Evolutionary conservation across 306 rosid genomes (phyloP).

Genomic region (Trifolium dubium): DNA sequence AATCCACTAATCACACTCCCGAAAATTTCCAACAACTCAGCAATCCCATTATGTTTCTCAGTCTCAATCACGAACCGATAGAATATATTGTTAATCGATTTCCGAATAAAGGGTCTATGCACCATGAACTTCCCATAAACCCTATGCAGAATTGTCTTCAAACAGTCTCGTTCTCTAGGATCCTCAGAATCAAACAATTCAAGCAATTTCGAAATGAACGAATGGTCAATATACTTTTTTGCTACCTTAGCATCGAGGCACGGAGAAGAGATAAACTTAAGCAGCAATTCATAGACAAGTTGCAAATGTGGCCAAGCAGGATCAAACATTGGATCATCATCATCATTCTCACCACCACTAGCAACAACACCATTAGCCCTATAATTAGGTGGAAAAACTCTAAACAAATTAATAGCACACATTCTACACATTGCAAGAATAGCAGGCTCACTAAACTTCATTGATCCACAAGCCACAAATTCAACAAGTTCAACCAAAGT

Average conservation of each 20-base stretch:
- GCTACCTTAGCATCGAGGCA: constrained; percentile 53
- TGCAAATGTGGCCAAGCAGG: constrained; percentile 59
- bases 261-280: constrained; percentile 48
- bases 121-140: constrained; percentile 60
- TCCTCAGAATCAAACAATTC: constrained; percentile 56
- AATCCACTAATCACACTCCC: constrained; percentile 58
- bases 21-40: constrained; percentile 54
- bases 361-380: constrained; percentile 37
- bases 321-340: constrained; percentile 53
- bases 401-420: constrained; percentile 52
- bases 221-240: constrained; percentile 51
- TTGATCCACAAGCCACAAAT: constrained; percentile 48
- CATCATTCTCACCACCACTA: constrained; percentile 47
- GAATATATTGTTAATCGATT: constrained; percentile 50
- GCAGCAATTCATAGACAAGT: constrained; percentile 52
- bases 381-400: constrained; percentile 54
- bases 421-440: constrained; percentile 55
- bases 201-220: constrained; percentile 48
- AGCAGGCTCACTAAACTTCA: constrained; percentile 52
- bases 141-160: constrained; percentile 55
- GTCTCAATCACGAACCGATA: constrained; percentile 49
- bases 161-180: constrained; percentile 57
- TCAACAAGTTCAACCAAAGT: constrained; percentile 56
- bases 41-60: constrained; percentile 53
- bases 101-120: constrained; percentile 54